phyloP scores from a whole-genome alignment of 306 rosid genomes.

The Erythrophleum fordii region DNA sequence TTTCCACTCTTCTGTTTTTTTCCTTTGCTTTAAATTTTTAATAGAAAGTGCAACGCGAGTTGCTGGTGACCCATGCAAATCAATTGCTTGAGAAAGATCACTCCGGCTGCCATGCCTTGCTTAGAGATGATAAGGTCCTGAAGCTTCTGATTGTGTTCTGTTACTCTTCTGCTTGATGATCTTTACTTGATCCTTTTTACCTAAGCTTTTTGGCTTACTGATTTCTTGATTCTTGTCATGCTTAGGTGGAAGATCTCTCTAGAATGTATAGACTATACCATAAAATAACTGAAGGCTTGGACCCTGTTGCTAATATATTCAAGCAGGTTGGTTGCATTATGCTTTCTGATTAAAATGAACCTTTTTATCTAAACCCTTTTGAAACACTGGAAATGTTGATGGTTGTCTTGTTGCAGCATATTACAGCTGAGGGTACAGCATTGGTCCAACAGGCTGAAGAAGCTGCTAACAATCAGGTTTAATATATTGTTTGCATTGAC shows the following conservation, averaged over 20 bases:
- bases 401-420: constrained; percentile 63
- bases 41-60: constrained; percentile 72
- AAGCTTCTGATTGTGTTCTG: background rate
- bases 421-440: constrained; percentile 72
- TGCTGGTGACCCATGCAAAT: constrained; percentile 54
- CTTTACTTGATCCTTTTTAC: constrained; percentile 1
- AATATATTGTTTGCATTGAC: constrained; percentile 17
- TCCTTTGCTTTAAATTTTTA: constrained; percentile 10
- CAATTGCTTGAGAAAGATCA: constrained; percentile 67
- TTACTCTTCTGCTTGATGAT: constrained; percentile 23
- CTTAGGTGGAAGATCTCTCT: constrained; percentile 83
- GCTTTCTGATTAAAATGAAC: constrained; percentile 4
- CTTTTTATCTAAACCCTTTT: background rate
- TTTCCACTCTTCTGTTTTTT: background rate
- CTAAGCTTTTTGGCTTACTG: constrained; percentile 2
- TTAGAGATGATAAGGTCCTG: constrained; percentile 50
- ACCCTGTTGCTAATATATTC: constrained; percentile 70
- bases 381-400: background rate
- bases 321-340: constrained; percentile 63
- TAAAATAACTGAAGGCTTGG: constrained; percentile 77
- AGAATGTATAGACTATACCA: constrained; percentile 89
- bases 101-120: constrained; percentile 69
- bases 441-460: constrained; percentile 88
- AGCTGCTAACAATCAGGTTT: constrained; percentile 66
- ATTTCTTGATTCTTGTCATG: constrained; percentile 25